A percentile compares a stretch with the other conserved stretches of the same genome.
Evolutionary conservation across 1,284 basidiomycete species (phyloP).

Genomic region (Moesziomyces antarcticus): DNA sequence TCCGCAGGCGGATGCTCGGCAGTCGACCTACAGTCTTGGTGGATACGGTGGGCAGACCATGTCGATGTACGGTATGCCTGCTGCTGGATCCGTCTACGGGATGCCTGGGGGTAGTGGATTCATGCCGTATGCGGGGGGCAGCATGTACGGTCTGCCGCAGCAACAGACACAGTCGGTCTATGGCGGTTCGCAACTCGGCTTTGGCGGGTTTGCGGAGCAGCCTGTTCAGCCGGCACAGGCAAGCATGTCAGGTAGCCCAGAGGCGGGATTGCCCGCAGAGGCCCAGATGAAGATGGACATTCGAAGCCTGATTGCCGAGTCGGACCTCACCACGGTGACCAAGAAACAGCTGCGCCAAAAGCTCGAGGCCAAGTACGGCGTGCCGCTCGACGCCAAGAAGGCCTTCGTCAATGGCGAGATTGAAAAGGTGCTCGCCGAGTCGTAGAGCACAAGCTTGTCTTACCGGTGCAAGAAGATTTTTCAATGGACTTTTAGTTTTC

Average conservation of each 20-base stretch:
- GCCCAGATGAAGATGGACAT: conserved; percentile 58
- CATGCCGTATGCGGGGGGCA: conserved; percentile 44
- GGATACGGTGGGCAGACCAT: conserved; percentile 54
- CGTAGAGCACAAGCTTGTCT: too few species aligned
- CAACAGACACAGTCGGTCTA: conserved; percentile 44
- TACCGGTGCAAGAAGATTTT: too few species aligned
- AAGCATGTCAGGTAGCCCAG: conserved; percentile 8
- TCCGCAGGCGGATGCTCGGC: conserved; percentile 37
- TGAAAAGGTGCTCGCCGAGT: conserved; percentile 49
- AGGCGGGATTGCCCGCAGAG: conserved; percentile 50
- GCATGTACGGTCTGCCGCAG: conserved; percentile 47
- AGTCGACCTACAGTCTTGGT: conserved; percentile 51
- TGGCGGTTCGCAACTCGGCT: conserved; percentile 44
- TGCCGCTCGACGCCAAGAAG: conserved; percentile 58
- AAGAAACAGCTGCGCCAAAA: conserved; percentile 61
- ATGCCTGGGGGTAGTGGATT: conserved; percentile 38
- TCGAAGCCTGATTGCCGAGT: conserved; percentile 54
- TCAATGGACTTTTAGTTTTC: too few species aligned
- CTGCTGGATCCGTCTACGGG: conserved; percentile 21
- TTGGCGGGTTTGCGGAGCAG: conserved; percentile 15
- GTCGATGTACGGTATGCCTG: conserved; percentile 53
- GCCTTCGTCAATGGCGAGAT: conserved; percentile 62
- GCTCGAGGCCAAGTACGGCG: conserved; percentile 55
- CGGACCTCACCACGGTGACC: conserved; percentile 60
- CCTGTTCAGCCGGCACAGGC: conserved; percentile 12